Evolutionary conservation across 2,329 filamentous ascomycete species (phyloP), one percentile per base, ranked within the genome.

Genomic region (Colletotrichum echinochloae): DNA sequence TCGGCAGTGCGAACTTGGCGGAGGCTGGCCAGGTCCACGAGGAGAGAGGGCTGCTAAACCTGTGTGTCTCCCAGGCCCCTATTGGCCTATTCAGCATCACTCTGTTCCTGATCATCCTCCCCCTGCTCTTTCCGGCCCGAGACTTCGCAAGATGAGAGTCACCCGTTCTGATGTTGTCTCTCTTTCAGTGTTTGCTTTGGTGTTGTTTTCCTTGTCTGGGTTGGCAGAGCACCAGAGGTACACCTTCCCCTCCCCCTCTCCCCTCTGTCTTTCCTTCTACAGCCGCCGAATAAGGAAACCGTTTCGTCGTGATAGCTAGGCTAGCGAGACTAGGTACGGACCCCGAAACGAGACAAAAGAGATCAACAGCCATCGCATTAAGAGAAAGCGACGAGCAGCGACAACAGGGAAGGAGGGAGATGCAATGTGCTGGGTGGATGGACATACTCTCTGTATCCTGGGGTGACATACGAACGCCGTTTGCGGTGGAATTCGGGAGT

Each of bases 201-300:
- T 46, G 23, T 59, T 41, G 2, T 1, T 28, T 44, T 9, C 8
- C 52, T 39, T 20, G 23, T 60, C 26, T 60, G 30, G 11, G 26
- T 23, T 14, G 33, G 51, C 33, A 55, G 51, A 20, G 20, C n/a
- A 9, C n/a, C n/a, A n/a, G n/a, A n/a, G n/a, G n/a, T n/a, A n/a
- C 5, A 8, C 12, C 1, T 20, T 12, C 46, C 4, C 20, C 18
- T 9, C 7, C 0, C 18, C 0, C 20, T 3, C 4, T 20, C 11
- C 1, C 11, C n/a, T 8, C 46, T n/a, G n/a, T 48, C 3, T 59
- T 41, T 20, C 8, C 20, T 44, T 20, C 28, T 16, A 23, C 51
- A 20, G 12, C 33, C 52, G 37, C 60, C 54, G 66, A 51, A 18
- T 30, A 65, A n/a, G 66, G 61, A 60, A 69, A 55, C 66, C 66